phyloP scores from a whole-genome alignment of 805 yeast species.

The Yamadazyma tumulicola region DNA sequence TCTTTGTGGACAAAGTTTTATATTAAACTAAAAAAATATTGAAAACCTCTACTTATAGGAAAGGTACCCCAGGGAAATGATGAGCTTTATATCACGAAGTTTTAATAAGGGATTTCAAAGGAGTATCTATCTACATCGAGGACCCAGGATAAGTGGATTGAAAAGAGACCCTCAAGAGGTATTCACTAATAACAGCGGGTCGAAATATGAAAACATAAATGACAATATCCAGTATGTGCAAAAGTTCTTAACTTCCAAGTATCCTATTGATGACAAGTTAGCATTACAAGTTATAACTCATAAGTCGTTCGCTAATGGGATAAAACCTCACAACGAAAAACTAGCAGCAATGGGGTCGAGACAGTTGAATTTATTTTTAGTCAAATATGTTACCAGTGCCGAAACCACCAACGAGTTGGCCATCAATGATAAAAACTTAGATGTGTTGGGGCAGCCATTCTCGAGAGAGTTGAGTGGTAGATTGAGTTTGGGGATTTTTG shows the following conservation, averaged over 20 bases:
- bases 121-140: constrained; percentile 41
- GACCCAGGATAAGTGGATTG: constrained; percentile 65
- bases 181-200: constrained; percentile 28
- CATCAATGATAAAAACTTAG: constrained; percentile 51
- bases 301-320: constrained; percentile 91
- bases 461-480: constrained; percentile 53
- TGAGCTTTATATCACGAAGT: no score
- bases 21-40: no score
- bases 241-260: constrained; percentile 44
- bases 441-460: constrained; percentile 54
- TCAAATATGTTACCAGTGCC: constrained; percentile 36
- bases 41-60: no score
- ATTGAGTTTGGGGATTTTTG: constrained; percentile 48
- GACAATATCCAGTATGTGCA: constrained; percentile 49
- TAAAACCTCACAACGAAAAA: constrained; percentile 85
- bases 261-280: constrained; percentile 54
- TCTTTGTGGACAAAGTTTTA: no score
- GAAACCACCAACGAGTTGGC: constrained; percentile 27
- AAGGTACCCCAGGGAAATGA: no score
- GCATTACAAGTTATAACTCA: constrained; percentile 84
- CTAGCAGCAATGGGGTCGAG: constrained; percentile 70
- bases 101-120: constrained; percentile 16
- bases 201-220: constrained; percentile 49
- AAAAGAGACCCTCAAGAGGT: constrained; percentile 64
- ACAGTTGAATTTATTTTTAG: constrained; percentile 48